phyloP scores from a whole-genome alignment of 306 rosid genomes.

The Acacia acuminata region DNA sequence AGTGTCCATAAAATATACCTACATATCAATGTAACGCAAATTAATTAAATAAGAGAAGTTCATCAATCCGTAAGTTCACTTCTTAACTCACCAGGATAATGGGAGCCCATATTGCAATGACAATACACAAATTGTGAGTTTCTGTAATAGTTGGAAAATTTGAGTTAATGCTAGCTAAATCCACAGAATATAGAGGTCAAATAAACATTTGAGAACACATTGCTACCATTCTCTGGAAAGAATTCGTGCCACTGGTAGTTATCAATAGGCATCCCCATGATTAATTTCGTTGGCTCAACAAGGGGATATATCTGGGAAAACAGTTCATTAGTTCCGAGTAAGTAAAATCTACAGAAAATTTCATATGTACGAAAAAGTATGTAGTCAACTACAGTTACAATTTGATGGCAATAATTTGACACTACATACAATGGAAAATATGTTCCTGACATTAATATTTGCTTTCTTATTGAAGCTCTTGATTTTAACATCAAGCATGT shows the following conservation, averaged over 20 bases:
- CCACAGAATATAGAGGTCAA: background rate
- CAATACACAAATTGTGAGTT: slow-evolving; percentile 44
- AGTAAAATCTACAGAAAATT: background rate
- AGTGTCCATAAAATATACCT: slow-evolving; percentile 79
- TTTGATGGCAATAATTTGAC: slow-evolving; percentile 23
- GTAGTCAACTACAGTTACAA: background rate
- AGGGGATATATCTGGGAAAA: slow-evolving; percentile 59
- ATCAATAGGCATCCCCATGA: slow-evolving; percentile 52
- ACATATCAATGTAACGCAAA: slow-evolving; percentile 22
- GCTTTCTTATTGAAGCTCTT: slow-evolving; percentile 1
- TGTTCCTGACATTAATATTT: slow-evolving; percentile 1
- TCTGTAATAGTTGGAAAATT: slow-evolving; percentile 40
- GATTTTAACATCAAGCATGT: background rate
- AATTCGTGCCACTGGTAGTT: slow-evolving; percentile 78
- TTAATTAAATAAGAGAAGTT: background rate
- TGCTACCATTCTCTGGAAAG: slow-evolving; percentile 62
- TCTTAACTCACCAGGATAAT: slow-evolving; percentile 59
- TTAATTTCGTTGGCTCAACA: slow-evolving; percentile 62
- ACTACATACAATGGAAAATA: background rate
- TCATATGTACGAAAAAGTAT: background rate
- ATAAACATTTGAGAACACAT: slow-evolving; percentile 7
- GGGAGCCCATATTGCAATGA: slow-evolving; percentile 73
- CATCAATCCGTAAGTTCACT: background rate
- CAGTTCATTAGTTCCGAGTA: background rate
- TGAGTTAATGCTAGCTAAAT: slow-evolving; percentile 9